Evolutionary conservation across 1,284 basidiomycete genomes (phyloP), one percentile per base, ranked within the genome.

Genomic region (Grifola frondosa): DNA sequence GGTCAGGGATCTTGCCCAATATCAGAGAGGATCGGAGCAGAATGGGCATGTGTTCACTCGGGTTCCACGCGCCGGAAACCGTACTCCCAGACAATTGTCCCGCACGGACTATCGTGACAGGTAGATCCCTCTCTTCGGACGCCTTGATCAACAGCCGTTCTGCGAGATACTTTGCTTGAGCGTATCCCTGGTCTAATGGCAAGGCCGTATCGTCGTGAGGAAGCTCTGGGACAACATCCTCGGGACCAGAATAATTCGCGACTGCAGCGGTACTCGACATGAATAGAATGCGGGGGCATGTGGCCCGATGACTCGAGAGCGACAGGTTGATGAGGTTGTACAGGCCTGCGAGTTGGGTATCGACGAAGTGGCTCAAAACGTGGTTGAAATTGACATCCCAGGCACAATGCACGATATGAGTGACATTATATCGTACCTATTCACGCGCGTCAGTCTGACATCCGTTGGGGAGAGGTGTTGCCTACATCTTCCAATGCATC

Each of bases 371-470:
- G 3, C 15, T 19, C 3, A 50, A 31, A 19, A 37, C 34, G 36
- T 59, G 45, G 37, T 64, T 61, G 54, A 67, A 66, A 46, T 67
- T 58, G 19, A 68, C 56, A 2, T 47, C 42, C 60, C 63, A 68
- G 6, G 65, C 65, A 53, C 34, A 42, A n/a, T 60, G 58, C 23
- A 60, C 49, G 29, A 60, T 54, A 30, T 57, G 52, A 22, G 58
- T 60, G 5, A 56, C 41, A n/a, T 49, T 31, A 4, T 30, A 31
- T 15, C 46, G 21, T 9, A 57, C 30, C 53, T 56, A 19, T n/a
- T n/a, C n/a, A n/a, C n/a, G n/a, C n/a, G n/a, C n/a, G n/a, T n/a
- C 1, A 30, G 6, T 13, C n/a, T 31, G 30, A 7, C 36, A 23
- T 36, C 17, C 8, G 22, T 13, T 20, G 15, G 4, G 7, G 19